Percentiles rank a stretch among this genome's conserved stretches.
Evolutionary conservation across 2,329 filamentous ascomycete genomes (phyloP).

Genomic region (Fusarium drepaniforme): DNA sequence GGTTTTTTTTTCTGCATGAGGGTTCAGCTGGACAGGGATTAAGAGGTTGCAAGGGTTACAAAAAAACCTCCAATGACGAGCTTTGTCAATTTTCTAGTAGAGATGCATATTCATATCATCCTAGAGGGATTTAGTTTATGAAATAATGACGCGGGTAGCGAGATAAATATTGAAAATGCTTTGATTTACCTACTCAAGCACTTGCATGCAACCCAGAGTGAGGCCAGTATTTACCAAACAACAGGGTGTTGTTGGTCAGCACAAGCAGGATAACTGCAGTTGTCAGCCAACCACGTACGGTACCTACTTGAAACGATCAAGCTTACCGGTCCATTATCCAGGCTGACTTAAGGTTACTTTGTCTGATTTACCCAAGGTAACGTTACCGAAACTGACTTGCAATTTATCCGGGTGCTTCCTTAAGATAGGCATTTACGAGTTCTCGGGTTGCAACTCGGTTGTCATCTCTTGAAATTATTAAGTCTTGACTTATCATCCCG

Average conservation of each 20-base stretch:
- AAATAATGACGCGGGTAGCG: no score
- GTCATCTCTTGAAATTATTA: neutral
- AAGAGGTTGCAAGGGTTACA: no score
- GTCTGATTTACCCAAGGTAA: neutral
- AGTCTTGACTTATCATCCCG: neutral
- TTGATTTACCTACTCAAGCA: no score
- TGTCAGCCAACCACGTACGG: neutral
- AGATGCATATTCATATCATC: no score
- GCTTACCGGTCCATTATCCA: neutral
- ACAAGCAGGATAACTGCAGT: neutral
- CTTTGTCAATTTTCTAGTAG: no score
- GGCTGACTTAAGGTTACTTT: neutral
- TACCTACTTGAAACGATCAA: neutral
- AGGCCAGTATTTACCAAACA: no score
- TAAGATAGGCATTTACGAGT: neutral
- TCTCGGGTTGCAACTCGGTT: neutral
- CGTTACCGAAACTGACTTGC: neutral
- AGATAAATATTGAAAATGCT: no score
- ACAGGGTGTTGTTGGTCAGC: neutral
- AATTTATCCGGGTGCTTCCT: neutral
- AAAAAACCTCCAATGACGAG: no score
- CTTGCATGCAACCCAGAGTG: no score
- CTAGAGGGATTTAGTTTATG: no score
- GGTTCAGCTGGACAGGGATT: neutral
- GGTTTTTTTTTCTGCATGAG: neutral